phyloP scores from a whole-genome alignment of 2,329 filamentous ascomycete genomes.

The Pestalotiopsis sp. region DNA sequence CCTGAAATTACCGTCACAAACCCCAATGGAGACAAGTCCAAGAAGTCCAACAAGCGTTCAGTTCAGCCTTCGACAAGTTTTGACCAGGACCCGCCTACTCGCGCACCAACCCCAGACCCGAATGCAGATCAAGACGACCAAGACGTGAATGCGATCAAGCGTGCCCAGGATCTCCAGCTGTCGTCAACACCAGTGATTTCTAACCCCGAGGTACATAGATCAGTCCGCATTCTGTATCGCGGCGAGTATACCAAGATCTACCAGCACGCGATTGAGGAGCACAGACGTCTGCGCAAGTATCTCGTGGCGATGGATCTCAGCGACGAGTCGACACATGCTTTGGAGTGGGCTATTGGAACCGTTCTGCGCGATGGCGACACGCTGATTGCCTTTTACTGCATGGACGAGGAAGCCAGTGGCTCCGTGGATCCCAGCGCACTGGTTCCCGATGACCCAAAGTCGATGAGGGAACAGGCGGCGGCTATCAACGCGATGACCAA shows the following conservation, averaged over 20 bases:
- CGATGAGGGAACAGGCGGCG: slow-evolving; percentile 74
- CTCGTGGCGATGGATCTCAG: slow-evolving; percentile 95
- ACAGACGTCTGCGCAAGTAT: slow-evolving; percentile 83
- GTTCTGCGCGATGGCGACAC: slow-evolving; percentile 94
- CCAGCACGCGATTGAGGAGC: slow-evolving; percentile 76
- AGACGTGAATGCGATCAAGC: slow-evolving; percentile 81
- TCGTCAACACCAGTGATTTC: slow-evolving; percentile 79
- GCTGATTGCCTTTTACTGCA: slow-evolving; percentile 87
- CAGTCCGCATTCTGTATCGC: slow-evolving; percentile 86
- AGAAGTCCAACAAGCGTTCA: slow-evolving; percentile 42
- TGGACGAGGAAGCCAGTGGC: slow-evolving; percentile 82
- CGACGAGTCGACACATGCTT: slow-evolving; percentile 89
- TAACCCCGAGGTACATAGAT: slow-evolving; percentile 75
- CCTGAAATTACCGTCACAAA: slow-evolving; percentile 68
- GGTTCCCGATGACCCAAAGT: slow-evolving; percentile 73
- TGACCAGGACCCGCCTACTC: slow-evolving; percentile 66
- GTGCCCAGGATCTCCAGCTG: slow-evolving; percentile 82
- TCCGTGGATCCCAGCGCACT: slow-evolving; percentile 49
- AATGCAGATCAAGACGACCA: slow-evolving; percentile 79
- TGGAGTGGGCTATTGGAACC: slow-evolving; percentile 97
- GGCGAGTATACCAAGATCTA: slow-evolving; percentile 81
- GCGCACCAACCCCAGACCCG: slow-evolving; percentile 58
- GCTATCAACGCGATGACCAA: slow-evolving; percentile 67
- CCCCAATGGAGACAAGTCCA: slow-evolving; percentile 63
- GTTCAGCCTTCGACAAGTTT: slow-evolving; percentile 87